Base-by-base conservation (phyloP, 2,329 filamentous ascomycete genomes). In the Bipolaris victoriae region DNA sequence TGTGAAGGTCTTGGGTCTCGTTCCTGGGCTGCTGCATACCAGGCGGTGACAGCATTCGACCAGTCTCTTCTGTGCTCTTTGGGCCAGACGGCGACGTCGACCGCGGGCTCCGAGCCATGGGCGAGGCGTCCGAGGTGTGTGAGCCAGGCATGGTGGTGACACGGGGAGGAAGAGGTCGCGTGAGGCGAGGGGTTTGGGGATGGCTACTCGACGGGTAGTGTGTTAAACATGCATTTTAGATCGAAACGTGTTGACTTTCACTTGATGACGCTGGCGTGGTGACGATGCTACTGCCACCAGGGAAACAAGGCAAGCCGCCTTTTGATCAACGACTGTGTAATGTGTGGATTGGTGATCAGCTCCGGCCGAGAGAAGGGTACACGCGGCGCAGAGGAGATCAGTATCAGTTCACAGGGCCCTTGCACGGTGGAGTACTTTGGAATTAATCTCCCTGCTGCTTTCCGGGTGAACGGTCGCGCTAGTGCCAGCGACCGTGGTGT, bases 51-150 rank as follows among this genome's bases (percentile, higher is more conserved):
- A 66, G 62, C 22, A 62, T 43, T 5, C 63, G 53, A 20, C 62
- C 52, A 26, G 68, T 60, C 24, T 67, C 66, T 37, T 57, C 43
- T 37, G 53, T 64, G 49, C 59, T 62, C 49, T 50, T 62, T 20
- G 57, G 41, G 9, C 55, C 58, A 24, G 61, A 58, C 7, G 71
- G 68, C 4, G 70, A 70, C 20, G 13, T 49, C 22, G 67, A 65
- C 47, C 62, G 68, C 9, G 71, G 62, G 53, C 61, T 67, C 48
- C 52, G 65, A 18, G 61, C 57, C 63, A 64, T 66, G 39, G 72
- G 69, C 31, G 67, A 69, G 50, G 67, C 48, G 52, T 65, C 67
- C n/a, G 68, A 65, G 7, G 68, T 69, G 52, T 61, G 63, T 3
- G 65, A 65, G 56, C 70, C 72, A 24, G 57, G 65, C 73, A 76